Conservation (phyloP, 176 grass and related monocot genomes). For the Oropetium thomaeum region DNA sequence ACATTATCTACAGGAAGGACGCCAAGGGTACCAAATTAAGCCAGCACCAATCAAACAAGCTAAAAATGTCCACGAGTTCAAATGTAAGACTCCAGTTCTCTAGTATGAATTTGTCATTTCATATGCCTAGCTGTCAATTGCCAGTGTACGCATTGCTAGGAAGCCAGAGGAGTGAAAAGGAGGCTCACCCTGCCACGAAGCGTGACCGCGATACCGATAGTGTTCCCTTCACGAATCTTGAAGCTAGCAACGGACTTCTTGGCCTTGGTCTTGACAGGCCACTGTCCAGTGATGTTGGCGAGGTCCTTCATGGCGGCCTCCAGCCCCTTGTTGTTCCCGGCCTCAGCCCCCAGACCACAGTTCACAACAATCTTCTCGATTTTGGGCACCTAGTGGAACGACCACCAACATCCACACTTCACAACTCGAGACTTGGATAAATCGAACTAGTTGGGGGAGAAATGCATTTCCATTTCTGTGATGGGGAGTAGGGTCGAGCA, state of each 20-base stretch:
- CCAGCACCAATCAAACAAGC: background rate
- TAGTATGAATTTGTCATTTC: background rate
- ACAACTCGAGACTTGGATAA: background rate
- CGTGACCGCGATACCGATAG: slow-evolving; percentile 76
- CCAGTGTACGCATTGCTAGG: background rate
- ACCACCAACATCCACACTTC: background rate
- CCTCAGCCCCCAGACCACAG: slow-evolving; percentile 79
- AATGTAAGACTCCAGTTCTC: background rate
- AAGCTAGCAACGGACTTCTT: slow-evolving; percentile 87
- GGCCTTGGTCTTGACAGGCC: slow-evolving; percentile 78
- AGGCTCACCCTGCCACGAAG: slow-evolving; percentile 73
- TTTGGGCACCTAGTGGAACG: slow-evolving; percentile 60
- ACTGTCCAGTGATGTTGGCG: slow-evolving; percentile 70
- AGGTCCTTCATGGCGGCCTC: slow-evolving; percentile 83
- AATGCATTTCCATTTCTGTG: background rate
- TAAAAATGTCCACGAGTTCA: background rate
- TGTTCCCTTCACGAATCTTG: slow-evolving; percentile 79
- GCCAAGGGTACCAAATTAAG: slow-evolving; percentile 4
- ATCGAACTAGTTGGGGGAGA: background rate
- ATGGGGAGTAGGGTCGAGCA: slow-evolving; percentile 19
- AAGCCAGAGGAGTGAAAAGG: background rate
- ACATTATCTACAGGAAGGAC: slow-evolving; percentile 68
- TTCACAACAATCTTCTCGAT: slow-evolving; percentile 87
- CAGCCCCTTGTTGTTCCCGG: slow-evolving; percentile 76
- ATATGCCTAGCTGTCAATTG: background rate